A percentile compares a stretch with the other conserved stretches of the same genome.
Evolutionary conservation across 2,329 filamentous ascomycete genomes (phyloP).

Genomic region (Graphium sp.): DNA sequence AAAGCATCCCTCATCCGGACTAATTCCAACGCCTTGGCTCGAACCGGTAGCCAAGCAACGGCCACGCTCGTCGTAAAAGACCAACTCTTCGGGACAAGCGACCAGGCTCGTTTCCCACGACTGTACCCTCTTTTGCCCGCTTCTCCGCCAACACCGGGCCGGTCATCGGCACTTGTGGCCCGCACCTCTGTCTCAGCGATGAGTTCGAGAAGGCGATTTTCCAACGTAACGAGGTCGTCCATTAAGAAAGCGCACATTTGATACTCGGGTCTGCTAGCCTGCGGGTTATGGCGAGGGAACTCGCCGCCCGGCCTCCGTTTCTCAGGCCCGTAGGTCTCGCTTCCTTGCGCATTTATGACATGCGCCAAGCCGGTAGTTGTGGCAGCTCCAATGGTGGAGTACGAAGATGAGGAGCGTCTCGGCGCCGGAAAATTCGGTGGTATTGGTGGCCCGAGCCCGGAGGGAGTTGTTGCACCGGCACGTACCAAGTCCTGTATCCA

Average conservation of each 20-base stretch:
- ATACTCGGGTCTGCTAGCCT: constrained; percentile 15
- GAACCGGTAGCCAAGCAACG: constrained; percentile 24
- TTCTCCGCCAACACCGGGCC: constrained; percentile 6
- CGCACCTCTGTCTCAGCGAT: constrained; percentile 22
- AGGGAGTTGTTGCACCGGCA: constrained; percentile 10
- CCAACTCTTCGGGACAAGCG: constrained; percentile 18
- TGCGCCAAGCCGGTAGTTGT: constrained; percentile 9
- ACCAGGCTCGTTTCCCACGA: no score
- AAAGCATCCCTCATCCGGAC: constrained; percentile 26
- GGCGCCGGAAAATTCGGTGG: no score
- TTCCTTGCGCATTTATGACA: constrained; percentile 6
- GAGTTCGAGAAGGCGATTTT: constrained; percentile 25
- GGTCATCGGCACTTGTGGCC: constrained; percentile 10
- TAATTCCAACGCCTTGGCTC: constrained; percentile 25
- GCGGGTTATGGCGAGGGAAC: constrained; percentile 9
- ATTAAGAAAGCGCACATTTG: constrained; percentile 30
- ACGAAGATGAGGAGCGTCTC: no score
- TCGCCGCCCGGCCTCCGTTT: not conserved
- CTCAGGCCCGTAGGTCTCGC: not conserved
- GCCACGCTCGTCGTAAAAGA: constrained; percentile 20
- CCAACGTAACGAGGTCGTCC: constrained; percentile 24
- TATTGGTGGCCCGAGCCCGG: no score
- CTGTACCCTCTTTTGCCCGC: constrained; percentile 8
- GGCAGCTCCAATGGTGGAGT: not conserved
- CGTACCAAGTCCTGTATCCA: constrained; percentile 24